Percentiles rank a stretch among this genome's conserved stretches.
Evolutionary conservation across 495 filamentous ascomycete genomes (phyloP).

Genomic region (Talaromyces wortmannii): DNA sequence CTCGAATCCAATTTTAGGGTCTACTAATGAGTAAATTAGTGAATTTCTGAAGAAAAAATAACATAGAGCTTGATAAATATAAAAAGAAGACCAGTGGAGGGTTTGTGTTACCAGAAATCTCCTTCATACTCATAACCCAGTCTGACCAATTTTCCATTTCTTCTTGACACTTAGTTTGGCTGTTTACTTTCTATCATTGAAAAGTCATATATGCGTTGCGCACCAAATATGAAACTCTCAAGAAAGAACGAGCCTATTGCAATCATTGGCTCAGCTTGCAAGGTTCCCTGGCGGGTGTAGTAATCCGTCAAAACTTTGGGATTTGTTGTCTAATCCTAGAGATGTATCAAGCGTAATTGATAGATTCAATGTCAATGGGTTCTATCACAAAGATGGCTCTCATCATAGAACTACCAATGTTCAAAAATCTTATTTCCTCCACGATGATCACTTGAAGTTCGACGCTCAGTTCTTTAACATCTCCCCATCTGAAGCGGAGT

Average conservation of each 20-base stretch:
- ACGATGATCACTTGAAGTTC: constrained; percentile 34
- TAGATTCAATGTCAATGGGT: constrained; percentile 39
- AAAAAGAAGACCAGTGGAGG: no score
- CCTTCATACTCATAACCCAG: no score
- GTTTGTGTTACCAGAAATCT: no score
- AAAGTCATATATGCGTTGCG: no score
- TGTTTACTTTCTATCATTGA: no score
- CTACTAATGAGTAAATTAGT: no score
- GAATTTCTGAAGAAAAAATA: no score
- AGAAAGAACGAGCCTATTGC: constrained; percentile 23
- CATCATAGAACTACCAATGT: constrained; percentile 31
- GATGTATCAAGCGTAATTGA: constrained; percentile 9
- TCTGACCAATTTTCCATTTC: no score
- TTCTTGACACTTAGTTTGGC: no score
- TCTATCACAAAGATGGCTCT: constrained; percentile 27
- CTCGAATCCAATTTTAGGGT: no score
- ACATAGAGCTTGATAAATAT: no score
- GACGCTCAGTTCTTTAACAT: constrained; percentile 55
- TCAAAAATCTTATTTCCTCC: constrained; percentile 35
- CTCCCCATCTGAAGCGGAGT: constrained; percentile 43
- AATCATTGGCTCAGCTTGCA: constrained; percentile 27
- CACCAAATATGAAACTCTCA: no score
- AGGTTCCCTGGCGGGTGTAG: constrained; percentile 24
- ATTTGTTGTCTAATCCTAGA: constrained; percentile 13
- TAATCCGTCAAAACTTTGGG: constrained; percentile 20